phyloP scores from a whole-genome alignment of 179 eudicot species.

The Spinacia oleracea region DNA sequence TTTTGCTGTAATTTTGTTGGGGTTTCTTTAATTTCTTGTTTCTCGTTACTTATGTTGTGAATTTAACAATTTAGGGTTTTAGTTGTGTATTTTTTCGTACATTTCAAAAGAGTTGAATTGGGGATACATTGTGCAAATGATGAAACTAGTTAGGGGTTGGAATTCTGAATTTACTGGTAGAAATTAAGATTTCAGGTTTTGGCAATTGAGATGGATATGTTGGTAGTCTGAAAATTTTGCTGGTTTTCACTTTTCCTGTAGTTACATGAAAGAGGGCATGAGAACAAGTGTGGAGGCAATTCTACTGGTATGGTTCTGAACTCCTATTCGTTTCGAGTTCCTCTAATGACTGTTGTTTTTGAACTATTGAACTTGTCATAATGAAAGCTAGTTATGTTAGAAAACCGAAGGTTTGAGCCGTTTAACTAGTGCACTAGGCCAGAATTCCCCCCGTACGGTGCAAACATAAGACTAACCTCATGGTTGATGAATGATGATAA shows the following conservation, averaged over 20 bases:
- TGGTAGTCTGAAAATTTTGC: constrained; percentile 1
- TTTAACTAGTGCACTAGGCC: neutral
- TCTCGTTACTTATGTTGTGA: neutral
- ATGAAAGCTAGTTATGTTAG: neutral
- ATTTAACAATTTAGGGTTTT: neutral
- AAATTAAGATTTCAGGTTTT: neutral
- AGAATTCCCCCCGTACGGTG: neutral
- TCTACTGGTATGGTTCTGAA: constrained; percentile 48
- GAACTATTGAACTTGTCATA: neutral
- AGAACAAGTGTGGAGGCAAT: constrained; percentile 67
- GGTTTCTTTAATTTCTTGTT: neutral
- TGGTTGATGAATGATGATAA: neutral
- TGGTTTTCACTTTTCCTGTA: constrained; percentile 14
- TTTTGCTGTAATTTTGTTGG: neutral
- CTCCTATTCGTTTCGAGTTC: neutral
- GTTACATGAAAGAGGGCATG: constrained; percentile 62
- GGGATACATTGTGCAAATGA: neutral
- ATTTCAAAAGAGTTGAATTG: neutral
- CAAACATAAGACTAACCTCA: neutral
- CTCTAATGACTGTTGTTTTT: neutral
- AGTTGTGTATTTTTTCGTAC: neutral
- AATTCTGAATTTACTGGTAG: neutral
- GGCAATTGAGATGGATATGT: neutral
- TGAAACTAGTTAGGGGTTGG: neutral
- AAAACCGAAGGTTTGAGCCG: too few species aligned